A percentile compares a stretch with the other conserved stretches of the same genome.
These are phyloP conservation scores for Aspergillus flavus DNA, from an alignment of 2,329 filamentous ascomycete genomes.

Conservation along the genomic window DNA sequence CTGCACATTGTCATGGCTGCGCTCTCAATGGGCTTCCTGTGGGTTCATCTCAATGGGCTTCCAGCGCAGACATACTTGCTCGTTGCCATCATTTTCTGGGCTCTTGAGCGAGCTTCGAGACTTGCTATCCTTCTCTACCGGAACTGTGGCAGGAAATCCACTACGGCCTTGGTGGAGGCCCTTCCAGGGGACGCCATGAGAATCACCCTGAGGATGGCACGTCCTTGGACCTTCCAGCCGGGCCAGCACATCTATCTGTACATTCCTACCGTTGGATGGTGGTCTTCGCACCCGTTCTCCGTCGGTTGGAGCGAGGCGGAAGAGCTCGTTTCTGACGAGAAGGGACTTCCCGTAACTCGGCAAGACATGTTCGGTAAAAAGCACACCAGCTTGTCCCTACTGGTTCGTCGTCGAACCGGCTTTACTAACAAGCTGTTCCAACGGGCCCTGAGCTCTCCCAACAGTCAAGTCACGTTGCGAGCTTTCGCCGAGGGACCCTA, in stretches of 20 bases:
- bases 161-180: slow-evolving; percentile 66
- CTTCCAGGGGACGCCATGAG: slow-evolving; percentile 71
- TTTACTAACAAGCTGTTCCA: slow-evolving; percentile 83
- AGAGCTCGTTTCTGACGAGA: slow-evolving; percentile 47
- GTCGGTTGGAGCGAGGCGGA: slow-evolving; percentile 71
- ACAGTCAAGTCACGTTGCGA: slow-evolving; percentile 61
- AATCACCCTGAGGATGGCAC: slow-evolving; percentile 70
- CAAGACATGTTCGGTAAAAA: slow-evolving; percentile 55
- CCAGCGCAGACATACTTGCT: slow-evolving; percentile 76
- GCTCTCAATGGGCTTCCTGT: slow-evolving; percentile 70
- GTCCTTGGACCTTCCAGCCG: slow-evolving; percentile 66
- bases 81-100: slow-evolving; percentile 76
- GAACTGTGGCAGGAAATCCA: slow-evolving; percentile 63
- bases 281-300: slow-evolving; percentile 79
- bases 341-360: slow-evolving; percentile 47
- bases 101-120: slow-evolving; percentile 67
- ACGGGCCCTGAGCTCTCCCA: slow-evolving; percentile 60
- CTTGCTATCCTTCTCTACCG: slow-evolving; percentile 65
- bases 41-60: slow-evolving; percentile 73
- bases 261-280: slow-evolving; percentile 65
- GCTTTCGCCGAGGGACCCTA: slow-evolving; percentile 91
- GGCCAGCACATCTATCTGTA: slow-evolving; percentile 77
- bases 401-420: slow-evolving; percentile 85
- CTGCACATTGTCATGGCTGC: slow-evolving; percentile 77
- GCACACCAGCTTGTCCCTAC: slow-evolving; percentile 70